A percentile compares a stretch with the other conserved stretches of the same genome.
These are phyloP conservation scores for Apiospora sp. DNA, from an alignment of 2,329 filamentous ascomycete species.

Conservation along the genomic window DNA sequence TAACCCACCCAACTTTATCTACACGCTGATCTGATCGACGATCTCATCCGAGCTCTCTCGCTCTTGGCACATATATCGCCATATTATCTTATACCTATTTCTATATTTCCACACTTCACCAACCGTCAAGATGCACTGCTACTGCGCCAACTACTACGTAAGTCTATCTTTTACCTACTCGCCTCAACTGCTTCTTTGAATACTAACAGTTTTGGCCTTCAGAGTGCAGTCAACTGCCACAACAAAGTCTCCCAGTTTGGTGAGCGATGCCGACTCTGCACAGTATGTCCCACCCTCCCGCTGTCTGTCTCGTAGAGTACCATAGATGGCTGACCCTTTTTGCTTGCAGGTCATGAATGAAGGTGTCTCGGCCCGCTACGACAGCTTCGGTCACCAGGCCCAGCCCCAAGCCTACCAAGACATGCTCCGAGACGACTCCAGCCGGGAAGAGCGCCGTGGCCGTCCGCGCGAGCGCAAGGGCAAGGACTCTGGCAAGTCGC, in stretches of 20 bases:
- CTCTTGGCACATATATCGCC: background rate
- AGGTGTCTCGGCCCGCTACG: conserved; percentile 33
- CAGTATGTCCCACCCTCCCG: conserved; percentile 31
- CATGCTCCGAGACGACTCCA: conserved; percentile 27
- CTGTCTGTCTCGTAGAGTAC: background rate
- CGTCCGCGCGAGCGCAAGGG: conserved; percentile 26
- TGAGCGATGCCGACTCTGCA: conserved; percentile 39
- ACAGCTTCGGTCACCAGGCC: conserved; percentile 25
- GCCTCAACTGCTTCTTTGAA: background rate
- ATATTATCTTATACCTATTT: background rate
- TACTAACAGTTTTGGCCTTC: conserved; percentile 3
- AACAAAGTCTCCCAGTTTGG: conserved; percentile 41
- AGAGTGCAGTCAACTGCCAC: conserved; percentile 39
- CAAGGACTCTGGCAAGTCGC: conserved; percentile 20
- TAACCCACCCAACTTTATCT: background rate
- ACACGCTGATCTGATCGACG: background rate
- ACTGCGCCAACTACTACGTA: conserved; percentile 43
- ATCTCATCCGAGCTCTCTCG: conserved; percentile 4
- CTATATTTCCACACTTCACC: conserved; percentile 30
- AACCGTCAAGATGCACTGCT: conserved; percentile 36
- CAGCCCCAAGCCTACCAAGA: conserved; percentile 22
- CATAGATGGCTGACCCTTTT: background rate
- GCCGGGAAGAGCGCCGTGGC: conserved; percentile 28
- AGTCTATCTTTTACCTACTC: conserved; percentile 21
- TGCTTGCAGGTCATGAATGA: conserved; percentile 37